Percentiles rank a stretch among this genome's conserved stretches.
These are phyloP conservation scores for Euphorbia celastroides DNA, from an alignment of 441 rosid species.

Conservation along the genomic window DNA sequence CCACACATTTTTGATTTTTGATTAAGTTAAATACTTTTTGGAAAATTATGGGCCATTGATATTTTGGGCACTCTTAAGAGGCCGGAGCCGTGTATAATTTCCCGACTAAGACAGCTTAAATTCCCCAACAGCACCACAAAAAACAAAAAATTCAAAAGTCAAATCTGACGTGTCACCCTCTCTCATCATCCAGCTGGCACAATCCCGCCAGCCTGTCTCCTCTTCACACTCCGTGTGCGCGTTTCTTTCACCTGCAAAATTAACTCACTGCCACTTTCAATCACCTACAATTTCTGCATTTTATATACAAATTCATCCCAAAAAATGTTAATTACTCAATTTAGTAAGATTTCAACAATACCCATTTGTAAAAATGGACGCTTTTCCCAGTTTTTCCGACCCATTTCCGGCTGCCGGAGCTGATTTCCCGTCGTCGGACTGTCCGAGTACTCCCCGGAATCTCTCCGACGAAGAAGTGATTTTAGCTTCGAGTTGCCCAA, in stretches of 20 bases:
- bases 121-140: too few species aligned
- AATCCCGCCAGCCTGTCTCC: conserved; percentile 26
- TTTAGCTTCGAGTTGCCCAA: conserved; percentile 68
- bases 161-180: conserved; percentile 20
- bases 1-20: too few species aligned
- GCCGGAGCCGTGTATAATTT: too few species aligned
- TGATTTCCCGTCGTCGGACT: conserved; percentile 14
- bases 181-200: not conserved
- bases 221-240: conserved; percentile 27
- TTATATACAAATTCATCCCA: not conserved
- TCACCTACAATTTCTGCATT: not conserved
- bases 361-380: conserved; percentile 13
- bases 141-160: not conserved
- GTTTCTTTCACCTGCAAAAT: not conserved
- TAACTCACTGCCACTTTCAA: not conserved
- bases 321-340: not conserved
- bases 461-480: conserved; percentile 44
- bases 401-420: conserved; percentile 7
- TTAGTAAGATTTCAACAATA: not conserved
- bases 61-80: too few species aligned
- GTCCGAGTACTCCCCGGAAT: conserved; percentile 16
- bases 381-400: conserved; percentile 16
- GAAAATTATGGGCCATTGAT: too few species aligned
- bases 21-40: too few species aligned
- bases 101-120: too few species aligned